Percentiles rank a stretch among this genome's conserved stretches.
Evolutionary conservation across 495 filamentous ascomycete genomes (phyloP).

Genomic region (Parathielavia appendiculata): DNA sequence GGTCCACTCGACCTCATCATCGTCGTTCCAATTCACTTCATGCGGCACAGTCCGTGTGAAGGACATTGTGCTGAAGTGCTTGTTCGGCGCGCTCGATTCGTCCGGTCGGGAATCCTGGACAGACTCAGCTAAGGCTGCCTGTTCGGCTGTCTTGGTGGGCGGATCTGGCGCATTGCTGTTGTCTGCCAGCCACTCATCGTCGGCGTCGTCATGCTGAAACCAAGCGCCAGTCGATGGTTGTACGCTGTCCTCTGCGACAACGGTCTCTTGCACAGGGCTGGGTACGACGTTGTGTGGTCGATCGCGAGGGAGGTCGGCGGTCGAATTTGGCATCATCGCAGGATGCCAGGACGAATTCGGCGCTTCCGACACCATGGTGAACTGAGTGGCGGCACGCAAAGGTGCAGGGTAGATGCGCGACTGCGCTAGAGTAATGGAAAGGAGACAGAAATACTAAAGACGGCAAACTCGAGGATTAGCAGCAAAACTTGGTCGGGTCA

Average conservation of each 20-base stretch:
- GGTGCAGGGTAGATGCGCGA: conserved; percentile 19
- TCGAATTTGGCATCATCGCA: conserved; percentile 49
- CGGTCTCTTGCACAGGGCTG: neutral
- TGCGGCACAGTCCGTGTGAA: conserved; percentile 50
- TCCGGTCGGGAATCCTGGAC: conserved; percentile 15
- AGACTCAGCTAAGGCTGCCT: conserved; percentile 19
- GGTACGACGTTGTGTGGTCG: conserved; percentile 4
- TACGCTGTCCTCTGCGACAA: neutral
- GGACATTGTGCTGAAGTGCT: conserved; percentile 49
- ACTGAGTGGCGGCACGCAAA: conserved; percentile 31
- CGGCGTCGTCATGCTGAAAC: conserved; percentile 29
- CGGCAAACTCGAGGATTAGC: conserved; percentile 16
- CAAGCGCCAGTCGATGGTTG: conserved; percentile 22
- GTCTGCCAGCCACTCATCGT: conserved; percentile 29
- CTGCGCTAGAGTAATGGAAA: conserved; percentile 17
- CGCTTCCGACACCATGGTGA: conserved; percentile 39
- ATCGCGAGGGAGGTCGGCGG: conserved; percentile 23
- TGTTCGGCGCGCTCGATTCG: conserved; percentile 30
- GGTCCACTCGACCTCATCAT: conserved; percentile 50
- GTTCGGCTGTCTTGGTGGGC: conserved; percentile 6
- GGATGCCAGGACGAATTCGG: conserved; percentile 51
- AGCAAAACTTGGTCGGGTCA: conserved; percentile 1
- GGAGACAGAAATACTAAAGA: conserved; percentile 28
- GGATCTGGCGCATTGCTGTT: conserved; percentile 16
- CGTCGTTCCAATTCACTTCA: conserved; percentile 52